Evolutionary conservation across 129 eudicot genomes (phyloP).

Genomic region (Rutidosis leptorrhynchoides): DNA sequence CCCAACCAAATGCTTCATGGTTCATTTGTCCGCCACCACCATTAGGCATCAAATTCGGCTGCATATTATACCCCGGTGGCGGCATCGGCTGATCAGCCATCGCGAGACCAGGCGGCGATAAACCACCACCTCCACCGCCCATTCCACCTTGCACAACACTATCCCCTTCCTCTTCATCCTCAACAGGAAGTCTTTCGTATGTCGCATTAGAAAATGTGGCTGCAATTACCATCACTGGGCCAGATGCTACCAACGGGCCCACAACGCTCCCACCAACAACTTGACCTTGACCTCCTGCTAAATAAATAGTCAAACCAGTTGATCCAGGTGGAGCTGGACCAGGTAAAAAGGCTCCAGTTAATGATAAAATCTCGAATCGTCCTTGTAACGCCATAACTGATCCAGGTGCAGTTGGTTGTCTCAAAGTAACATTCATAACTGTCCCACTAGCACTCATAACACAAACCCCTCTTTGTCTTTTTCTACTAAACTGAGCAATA

Average conservation of each 20-base stretch:
- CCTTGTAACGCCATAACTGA: constrained; percentile 69
- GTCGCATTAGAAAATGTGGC: constrained; percentile 71
- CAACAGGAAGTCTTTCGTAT: constrained; percentile 62
- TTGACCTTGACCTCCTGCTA: constrained; percentile 79
- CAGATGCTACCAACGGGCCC: constrained; percentile 63
- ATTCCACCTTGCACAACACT: constrained; percentile 35
- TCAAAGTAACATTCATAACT: constrained; percentile 59
- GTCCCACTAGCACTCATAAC: constrained; percentile 63
- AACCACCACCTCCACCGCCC: constrained; percentile 22
- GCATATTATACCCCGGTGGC: constrained; percentile 43
- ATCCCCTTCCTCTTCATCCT: constrained; percentile 54
- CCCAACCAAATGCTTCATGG: constrained; percentile 75
- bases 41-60: constrained; percentile 49
- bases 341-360: constrained; percentile 65
- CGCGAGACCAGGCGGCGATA: constrained; percentile 35
- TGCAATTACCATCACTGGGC: constrained; percentile 67
- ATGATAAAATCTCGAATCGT: constrained; percentile 62
- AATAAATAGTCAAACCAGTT: constrained; percentile 61
- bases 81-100: constrained; percentile 39
- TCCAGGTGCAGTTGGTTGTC: constrained; percentile 62
- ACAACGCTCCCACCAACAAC: constrained; percentile 78
- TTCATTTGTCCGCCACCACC: constrained; percentile 54
- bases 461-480: constrained; percentile 68
- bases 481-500: constrained; percentile 60
- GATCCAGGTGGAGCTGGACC: constrained; percentile 82